Evolutionary conservation across 2,329 filamentous ascomycete genomes (phyloP), one percentile per base, ranked within the genome.

Genomic region (Pseudophaeomoniella oleicola): DNA sequence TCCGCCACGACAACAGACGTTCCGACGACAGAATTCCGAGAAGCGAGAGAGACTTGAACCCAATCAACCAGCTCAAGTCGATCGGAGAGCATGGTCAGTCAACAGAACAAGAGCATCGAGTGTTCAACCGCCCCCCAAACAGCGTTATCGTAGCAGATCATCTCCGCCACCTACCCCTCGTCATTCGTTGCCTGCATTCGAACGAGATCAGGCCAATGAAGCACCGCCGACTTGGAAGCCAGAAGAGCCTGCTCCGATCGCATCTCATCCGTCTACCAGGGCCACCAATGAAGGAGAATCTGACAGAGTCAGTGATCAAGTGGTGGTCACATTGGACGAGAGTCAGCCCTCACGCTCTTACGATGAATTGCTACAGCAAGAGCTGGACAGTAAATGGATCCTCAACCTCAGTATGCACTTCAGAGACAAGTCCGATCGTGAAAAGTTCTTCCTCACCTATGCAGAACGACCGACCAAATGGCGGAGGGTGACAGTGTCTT

Each of bases 401-500:
- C 66, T 98, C 47, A 98, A 98, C 52, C 70, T 96, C 41, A 94
- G 86, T 59, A 94, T 98, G 90, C 86, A 94, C 57, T 98, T 94
- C 57, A 76, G 87, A 40, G 90, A 98, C 60, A 79, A 81, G 50
- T 92, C 87, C 10, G 82, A 83, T 48, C 74, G 88, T 31, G 90
- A 98, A 57, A 98, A 98, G 57, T 96, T 96, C 64, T 98, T 96
- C 56, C 78, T 98, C 44, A 96, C 90, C 0, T 98, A 83, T 55
- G 83, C 86, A 34, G 81, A 93, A 55, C 71, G 72, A 34, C 77
- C 83, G 3, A 80, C 74, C 43, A 66, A 75, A 42, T 94, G 87
- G 83, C 75, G 85, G 38, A 72, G 88, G 35, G 81, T 98, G 35
- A 96, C 90, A 2, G 77, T 98, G 18, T 94, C 90, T 1, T 75